These are phyloP conservation scores for Thermoascus crustaceus DNA, from an alignment of 2,329 filamentous ascomycete genomes.

Conservation along the genomic window DNA sequence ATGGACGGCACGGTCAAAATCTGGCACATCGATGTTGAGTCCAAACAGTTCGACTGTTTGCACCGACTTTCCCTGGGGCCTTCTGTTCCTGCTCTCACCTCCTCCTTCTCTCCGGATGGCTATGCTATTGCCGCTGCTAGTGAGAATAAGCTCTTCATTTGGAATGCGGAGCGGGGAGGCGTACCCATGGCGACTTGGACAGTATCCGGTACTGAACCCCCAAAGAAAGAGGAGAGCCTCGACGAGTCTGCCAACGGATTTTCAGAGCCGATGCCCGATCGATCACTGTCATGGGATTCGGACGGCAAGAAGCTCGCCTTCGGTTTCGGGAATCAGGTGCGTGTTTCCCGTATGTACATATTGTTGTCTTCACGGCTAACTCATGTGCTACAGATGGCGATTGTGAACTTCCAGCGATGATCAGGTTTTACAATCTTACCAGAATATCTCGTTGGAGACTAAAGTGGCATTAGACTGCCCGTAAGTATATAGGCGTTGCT, in stretches of 20 bases:
- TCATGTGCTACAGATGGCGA: constrained; percentile 22
- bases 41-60: constrained; percentile 27
- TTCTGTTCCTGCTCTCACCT: constrained; percentile 31
- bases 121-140: constrained; percentile 39
- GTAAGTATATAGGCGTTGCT: too few relatives aligned
- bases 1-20: constrained; percentile 38
- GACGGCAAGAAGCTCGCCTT: constrained; percentile 48
- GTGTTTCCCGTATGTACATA: constrained; percentile 8
- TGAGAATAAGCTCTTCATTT: constrained; percentile 37
- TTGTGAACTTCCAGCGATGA: constrained; percentile 22
- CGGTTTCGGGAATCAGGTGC: constrained; percentile 42
- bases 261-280: constrained; percentile 21
- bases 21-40: constrained; percentile 35
- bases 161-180: constrained; percentile 40
- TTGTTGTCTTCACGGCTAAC: constrained; percentile 4
- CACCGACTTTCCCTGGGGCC: constrained; percentile 30
- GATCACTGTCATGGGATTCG: constrained; percentile 44
- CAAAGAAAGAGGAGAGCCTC: constrained; percentile 25
- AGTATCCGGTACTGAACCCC: constrained; percentile 21
- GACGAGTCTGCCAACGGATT: constrained; percentile 24
- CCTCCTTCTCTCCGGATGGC: constrained; percentile 41
- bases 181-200: constrained; percentile 35
- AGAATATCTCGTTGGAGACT: too few relatives aligned
- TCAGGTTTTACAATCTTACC: neutral
- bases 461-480: too few relatives aligned